phyloP scores from a whole-genome alignment of 495 filamentous ascomycete genomes.

The Aspergillus taichungensis region DNA sequence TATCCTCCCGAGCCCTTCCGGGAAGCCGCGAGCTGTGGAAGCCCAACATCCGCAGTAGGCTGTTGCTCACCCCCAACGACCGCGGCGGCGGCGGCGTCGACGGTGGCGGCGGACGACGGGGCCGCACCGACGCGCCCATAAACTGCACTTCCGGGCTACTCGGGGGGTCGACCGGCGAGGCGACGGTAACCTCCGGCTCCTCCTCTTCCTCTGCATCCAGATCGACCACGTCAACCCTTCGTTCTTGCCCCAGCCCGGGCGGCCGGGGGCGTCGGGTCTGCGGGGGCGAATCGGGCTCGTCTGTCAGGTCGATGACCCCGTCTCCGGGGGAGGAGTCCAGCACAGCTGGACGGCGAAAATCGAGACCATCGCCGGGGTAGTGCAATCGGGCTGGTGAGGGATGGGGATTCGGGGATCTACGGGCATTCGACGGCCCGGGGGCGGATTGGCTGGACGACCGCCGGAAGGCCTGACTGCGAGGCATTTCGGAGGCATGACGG shows the following conservation, averaged over 20 bases:
- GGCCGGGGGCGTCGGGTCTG: slow-evolving; percentile 11
- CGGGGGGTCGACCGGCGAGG: slow-evolving; percentile 11
- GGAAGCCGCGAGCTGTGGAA: not conserved
- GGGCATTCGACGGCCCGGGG: no score
- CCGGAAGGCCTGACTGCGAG: slow-evolving; percentile 15
- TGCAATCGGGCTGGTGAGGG: slow-evolving; percentile 19
- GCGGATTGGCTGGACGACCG: slow-evolving; percentile 1
- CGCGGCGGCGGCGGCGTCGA: slow-evolving; percentile 1
- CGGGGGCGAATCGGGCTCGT: slow-evolving; percentile 35
- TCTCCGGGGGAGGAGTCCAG: slow-evolving; percentile 18
- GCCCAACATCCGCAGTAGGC: slow-evolving; percentile 10
- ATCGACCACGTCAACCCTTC: slow-evolving; percentile 29
- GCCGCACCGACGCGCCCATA: slow-evolving; percentile 16
- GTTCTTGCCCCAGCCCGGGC: slow-evolving; percentile 27
- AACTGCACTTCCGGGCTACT: slow-evolving; percentile 35
- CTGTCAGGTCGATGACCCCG: slow-evolving; percentile 48
- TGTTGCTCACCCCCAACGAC: not conserved
- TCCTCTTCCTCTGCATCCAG: slow-evolving; percentile 20
- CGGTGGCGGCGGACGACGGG: slow-evolving; percentile 5
- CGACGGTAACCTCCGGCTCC: slow-evolving; percentile 1
- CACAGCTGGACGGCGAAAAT: slow-evolving; percentile 40
- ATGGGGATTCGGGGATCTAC: slow-evolving; percentile 6
- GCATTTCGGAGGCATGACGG: slow-evolving; percentile 30
- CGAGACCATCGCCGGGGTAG: slow-evolving; percentile 40
- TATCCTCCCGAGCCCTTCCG: not conserved